Evolutionary conservation across 371 early-diverging fungal species (phyloP), one percentile per base, ranked within the genome.

Genomic region (Chytridium lagenaria): DNA sequence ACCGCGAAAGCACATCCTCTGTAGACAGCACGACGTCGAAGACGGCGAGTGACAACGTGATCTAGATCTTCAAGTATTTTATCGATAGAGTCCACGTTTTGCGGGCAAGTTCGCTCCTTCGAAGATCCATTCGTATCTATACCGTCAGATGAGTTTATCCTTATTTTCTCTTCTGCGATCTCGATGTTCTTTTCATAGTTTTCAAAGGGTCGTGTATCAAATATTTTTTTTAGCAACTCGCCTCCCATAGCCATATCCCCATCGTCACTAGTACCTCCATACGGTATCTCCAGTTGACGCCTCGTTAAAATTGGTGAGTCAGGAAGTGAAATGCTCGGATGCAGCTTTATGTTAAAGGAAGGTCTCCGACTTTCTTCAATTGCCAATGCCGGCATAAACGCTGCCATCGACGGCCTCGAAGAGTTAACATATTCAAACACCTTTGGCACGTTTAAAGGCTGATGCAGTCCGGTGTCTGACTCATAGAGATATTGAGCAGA

Each of bases 11-110:
- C 44, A 15, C 49, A 16, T 3, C 55, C 26, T 2, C 52, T 15
- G 5, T 23, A 26, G 0, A 63, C 22, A n/a, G 34, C n/a, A 0
- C 28, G 16, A 36, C 59, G 59, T 0, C 40, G 12, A 2, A 30
- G 16, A 44, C 50, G 55, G 1, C 59, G 52, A 10, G 73, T 50
- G 10, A 68, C 66, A 26, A 73, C 67, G 36, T 39, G 59, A 40
- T 73, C 73, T 2, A 73, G 68, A 22, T 67, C 55, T n/a, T 55
- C 15, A 0, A 73, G 59, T 23, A 68, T 37, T 30, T 50, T 38
- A 7, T 36, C 34, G 3, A 68, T 12, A 26, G 10, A 15, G 44
- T 63, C 50, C 2, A 59, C 16, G 28, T n/a, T 44, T 10, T 49
- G 31, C 16, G 5, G 7, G 30, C 10, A 5, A 55, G 10, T 26